Conservation (phyloP, 495 filamentous ascomycete genomes). For the Cryomyces minteri region DNA sequence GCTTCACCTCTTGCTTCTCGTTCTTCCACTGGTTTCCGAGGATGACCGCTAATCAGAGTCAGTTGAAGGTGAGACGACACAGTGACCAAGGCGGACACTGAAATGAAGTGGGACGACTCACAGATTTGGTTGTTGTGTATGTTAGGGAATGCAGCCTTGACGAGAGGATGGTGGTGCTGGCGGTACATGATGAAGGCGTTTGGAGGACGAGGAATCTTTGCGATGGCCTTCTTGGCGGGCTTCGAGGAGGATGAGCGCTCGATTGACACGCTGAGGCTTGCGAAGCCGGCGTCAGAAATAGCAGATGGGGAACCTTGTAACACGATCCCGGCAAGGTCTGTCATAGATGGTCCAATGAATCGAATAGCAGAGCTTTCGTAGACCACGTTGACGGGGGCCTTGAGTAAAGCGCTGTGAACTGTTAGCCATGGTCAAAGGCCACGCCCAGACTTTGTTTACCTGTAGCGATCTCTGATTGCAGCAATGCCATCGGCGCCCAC, state of each 20-base stretch:
- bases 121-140: constrained; percentile 9
- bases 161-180: constrained; percentile 5
- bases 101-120: background rate
- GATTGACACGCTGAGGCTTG: too few species aligned
- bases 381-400: background rate
- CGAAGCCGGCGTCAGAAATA: too few species aligned
- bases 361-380: background rate
- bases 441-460: background rate
- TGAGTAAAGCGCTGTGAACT: background rate
- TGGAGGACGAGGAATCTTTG: constrained; percentile 7
- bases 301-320: too few species aligned
- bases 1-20: constrained; percentile 18
- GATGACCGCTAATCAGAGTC: constrained; percentile 18
- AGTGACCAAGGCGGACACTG: background rate
- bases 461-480: background rate
- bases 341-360: too few species aligned
- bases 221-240: background rate
- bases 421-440: background rate
- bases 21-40: constrained; percentile 26
- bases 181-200: constrained; percentile 11
- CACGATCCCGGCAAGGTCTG: too few species aligned
- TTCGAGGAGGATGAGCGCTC: too few species aligned
- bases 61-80: background rate
- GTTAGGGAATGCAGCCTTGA: constrained; percentile 3
- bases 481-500: background rate